Evolutionary conservation across 495 filamentous ascomycete genomes (phyloP), one percentile per base, ranked within the genome.

Genomic region (Tuber melanosporum): DNA sequence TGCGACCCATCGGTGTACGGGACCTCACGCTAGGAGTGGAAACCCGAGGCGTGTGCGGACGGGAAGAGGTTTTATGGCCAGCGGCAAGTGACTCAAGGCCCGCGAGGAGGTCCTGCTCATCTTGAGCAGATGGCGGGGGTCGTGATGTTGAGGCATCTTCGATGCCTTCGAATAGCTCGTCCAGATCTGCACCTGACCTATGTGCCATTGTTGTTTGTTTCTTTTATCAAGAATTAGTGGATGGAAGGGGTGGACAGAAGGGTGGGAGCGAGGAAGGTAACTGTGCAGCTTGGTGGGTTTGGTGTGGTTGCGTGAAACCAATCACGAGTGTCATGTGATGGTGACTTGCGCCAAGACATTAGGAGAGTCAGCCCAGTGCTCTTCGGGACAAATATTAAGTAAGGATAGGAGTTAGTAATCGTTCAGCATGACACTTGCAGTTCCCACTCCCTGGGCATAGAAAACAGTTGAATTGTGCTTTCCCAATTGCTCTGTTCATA

Each of bases 21-120:
- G 71, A 74, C n/a, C 81, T 78, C 46, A 78, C 78, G n/a, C 78
- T 73, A 49, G 78, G 79, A 19, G 81, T 77, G 44, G 73, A 71
- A 72, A 92, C 83, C 66, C 93, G 90, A 49, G 95, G 95, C 0
- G 95, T 99, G 77, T 92, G 91, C 7, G 95, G 91, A 49, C 95
- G 90, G 74, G 90, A 91, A 5, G 89, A 87, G 46, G 91, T 88
- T 80, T 92, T 89, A 26, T 82, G 82, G 49, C 83, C 82, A 73
- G 91, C 90, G 75, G 84, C 88, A 73, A 96, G 90, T 76, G 91
- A 90, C 82, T 93, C 92, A 75, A 99, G 89, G 77, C 98, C 94
- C 71, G 93, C 92, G 57, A 99, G 90, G 74, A 93, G 87, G 81
- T 97, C 94, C 73, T 90, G 85, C 78, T 88, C 82, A 57, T 83